These are phyloP conservation scores for Penicillium paxilli DNA, from an alignment of 495 filamentous ascomycete genomes.

Conservation along the genomic window DNA sequence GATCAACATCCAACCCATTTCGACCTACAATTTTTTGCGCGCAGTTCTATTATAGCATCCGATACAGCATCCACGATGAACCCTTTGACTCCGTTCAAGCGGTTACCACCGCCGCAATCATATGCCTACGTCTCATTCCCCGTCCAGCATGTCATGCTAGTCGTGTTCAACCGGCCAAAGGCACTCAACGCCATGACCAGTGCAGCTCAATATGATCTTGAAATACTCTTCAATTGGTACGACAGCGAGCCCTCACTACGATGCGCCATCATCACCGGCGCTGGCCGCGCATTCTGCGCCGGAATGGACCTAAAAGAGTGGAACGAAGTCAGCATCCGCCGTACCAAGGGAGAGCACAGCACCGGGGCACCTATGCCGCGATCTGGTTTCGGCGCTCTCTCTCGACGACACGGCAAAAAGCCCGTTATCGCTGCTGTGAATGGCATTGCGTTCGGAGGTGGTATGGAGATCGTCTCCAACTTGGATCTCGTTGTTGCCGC, in stretches of 20 bases:
- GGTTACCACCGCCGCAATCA: slow-evolving; percentile 10
- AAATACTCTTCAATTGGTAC: slow-evolving; percentile 45
- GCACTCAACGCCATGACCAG: slow-evolving; percentile 43
- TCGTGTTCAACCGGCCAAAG: slow-evolving; percentile 35
- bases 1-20: background rate
- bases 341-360: slow-evolving; percentile 8
- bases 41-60: no score
- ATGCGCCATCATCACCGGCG: slow-evolving; percentile 48
- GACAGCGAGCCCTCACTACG: slow-evolving; percentile 47
- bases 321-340: slow-evolving; percentile 12
- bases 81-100: slow-evolving; percentile 6
- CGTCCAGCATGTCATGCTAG: slow-evolving; percentile 29
- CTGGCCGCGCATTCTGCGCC: slow-evolving; percentile 46
- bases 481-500: slow-evolving; percentile 64
- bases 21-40: background rate
- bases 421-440: slow-evolving; percentile 69
- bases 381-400: slow-evolving; percentile 17
- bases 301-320: slow-evolving; percentile 37
- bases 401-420: slow-evolving; percentile 38
- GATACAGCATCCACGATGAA: slow-evolving; percentile 2
- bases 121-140: slow-evolving; percentile 28
- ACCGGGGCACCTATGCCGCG: slow-evolving; percentile 15
- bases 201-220: slow-evolving; percentile 43
- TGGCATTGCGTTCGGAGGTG: slow-evolving; percentile 66
- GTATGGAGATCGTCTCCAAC: slow-evolving; percentile 65